Evolutionary conservation across 2,329 filamentous ascomycete species (phyloP).

Genomic region (Dissoconium aciculare): DNA sequence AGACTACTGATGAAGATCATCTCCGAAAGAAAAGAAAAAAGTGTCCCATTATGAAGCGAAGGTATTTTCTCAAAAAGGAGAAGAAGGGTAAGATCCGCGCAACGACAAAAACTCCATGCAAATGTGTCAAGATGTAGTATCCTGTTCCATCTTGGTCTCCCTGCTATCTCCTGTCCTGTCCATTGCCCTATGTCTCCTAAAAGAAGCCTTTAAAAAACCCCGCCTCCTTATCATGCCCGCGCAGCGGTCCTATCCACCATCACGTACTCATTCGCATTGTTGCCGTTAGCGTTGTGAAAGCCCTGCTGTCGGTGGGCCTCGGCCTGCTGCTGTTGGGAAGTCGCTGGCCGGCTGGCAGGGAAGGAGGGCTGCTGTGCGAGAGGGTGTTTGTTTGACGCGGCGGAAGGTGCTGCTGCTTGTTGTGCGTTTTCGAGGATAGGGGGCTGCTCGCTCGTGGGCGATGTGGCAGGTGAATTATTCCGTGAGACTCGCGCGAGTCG

Average conservation of each 20-base stretch:
- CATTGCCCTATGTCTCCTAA: no score
- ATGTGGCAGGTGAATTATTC: constrained; percentile 14
- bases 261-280: constrained; percentile 19
- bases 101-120: no score
- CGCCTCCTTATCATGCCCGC: constrained; percentile 12
- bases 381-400: constrained; percentile 9
- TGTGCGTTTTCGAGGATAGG: constrained; percentile 7
- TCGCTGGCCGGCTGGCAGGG: constrained; percentile 14
- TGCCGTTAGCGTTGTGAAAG: constrained; percentile 11
- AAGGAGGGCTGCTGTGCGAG: constrained; percentile 16
- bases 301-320: constrained; percentile 12
- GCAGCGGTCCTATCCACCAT: constrained; percentile 18
- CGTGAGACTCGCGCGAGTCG: constrained; percentile 39
- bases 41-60: no score
- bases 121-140: no score
- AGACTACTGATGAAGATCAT: no score
- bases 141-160: no score
- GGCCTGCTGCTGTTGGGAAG: constrained; percentile 7
- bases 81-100: no score
- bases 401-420: constrained; percentile 11
- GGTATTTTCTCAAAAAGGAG: no score
- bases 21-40: no score
- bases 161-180: no score
- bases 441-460: constrained; percentile 10
- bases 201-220: no score